phyloP scores from a whole-genome alignment of 208 protist genomes.

The Trichomonas vaginalis region DNA sequence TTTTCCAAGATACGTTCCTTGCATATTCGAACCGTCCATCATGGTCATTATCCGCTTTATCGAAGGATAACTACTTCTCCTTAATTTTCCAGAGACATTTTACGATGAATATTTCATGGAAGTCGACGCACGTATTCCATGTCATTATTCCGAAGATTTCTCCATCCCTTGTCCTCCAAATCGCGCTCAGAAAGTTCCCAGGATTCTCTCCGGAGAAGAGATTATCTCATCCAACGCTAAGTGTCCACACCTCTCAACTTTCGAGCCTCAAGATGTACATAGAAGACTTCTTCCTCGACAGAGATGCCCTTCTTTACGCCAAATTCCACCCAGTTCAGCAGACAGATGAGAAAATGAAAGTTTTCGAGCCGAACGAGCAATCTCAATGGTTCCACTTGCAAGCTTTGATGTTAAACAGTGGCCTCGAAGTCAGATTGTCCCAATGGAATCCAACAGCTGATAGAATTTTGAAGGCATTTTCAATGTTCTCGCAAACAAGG shows the following conservation, averaged over 20 bases:
- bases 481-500: neutral
- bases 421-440: neutral
- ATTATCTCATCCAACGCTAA: neutral
- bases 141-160: neutral
- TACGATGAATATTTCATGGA: neutral
- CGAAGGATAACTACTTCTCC: neutral
- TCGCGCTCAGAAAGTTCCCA: neutral
- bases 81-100: neutral
- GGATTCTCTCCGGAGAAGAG: neutral
- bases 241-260: neutral
- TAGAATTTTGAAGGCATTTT: neutral
- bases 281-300: neutral
- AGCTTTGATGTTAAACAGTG: neutral
- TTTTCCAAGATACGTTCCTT: neutral
- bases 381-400: neutral
- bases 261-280: neutral
- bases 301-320: neutral
- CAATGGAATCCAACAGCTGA: neutral
- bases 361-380: neutral
- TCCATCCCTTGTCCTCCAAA: neutral
- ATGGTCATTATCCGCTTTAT: neutral
- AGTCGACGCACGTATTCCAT: neutral
- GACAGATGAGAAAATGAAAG: neutral
- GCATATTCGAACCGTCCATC: neutral
- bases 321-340: neutral